A percentile compares a stretch with the other conserved stretches of the same genome.
Evolutionary conservation across 305 asterid species (phyloP).

Genomic region (Petunia hybrid): DNA sequence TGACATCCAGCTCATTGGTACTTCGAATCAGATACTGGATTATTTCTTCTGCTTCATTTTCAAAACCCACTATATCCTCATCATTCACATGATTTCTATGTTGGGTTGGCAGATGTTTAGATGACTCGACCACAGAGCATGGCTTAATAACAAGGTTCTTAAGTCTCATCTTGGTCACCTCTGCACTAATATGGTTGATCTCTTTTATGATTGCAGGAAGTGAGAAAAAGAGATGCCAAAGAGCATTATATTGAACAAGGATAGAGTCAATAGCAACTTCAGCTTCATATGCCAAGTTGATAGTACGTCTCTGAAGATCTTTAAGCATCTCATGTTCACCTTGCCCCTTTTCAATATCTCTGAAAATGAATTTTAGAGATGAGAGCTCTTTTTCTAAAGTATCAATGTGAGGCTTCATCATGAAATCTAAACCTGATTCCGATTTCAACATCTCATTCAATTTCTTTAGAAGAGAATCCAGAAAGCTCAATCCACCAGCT

Average conservation of each 20-base stretch:
- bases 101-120: no score
- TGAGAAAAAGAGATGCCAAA: not conserved
- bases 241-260: not conserved
- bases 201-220: not conserved
- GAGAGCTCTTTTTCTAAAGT: no score
- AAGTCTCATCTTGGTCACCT: not conserved
- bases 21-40: not conserved
- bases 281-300: not conserved
- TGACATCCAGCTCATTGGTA: not conserved
- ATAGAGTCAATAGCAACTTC: not conserved
- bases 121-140: no score
- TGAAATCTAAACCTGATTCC: no score
- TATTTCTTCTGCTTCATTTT: not conserved
- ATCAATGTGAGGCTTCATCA: no score
- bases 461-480: no score
- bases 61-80: slow-evolving; percentile 10
- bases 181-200: not conserved
- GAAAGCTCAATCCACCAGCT: no score
- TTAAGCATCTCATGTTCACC: no score
- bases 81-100: not conserved
- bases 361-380: no score
- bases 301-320: not conserved
- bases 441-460: no score
- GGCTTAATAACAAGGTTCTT: not conserved
- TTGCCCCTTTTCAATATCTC: no score